Evolutionary conservation across 176 grass and related monocot genomes (phyloP), one percentile per base, ranked within the genome.

Genomic region (Areca catechu): DNA sequence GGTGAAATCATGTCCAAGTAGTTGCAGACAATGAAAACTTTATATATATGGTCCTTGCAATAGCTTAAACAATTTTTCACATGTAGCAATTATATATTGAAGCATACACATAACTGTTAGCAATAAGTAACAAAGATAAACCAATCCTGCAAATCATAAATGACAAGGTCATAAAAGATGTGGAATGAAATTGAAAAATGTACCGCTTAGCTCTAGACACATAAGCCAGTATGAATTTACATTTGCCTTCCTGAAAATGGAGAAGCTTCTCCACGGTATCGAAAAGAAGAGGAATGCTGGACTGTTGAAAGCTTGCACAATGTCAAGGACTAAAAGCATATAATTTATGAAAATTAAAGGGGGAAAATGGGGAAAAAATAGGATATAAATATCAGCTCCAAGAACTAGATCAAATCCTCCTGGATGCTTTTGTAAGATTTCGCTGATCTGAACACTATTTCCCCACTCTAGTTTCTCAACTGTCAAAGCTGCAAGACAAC

Each of bases 301-400:
- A 82, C 71, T 92, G 93, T 76, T 92, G 93, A 76, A 98, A 98
- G 84, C 93, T 88, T 98, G 76, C 51, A 68, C 69, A 54, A 34
- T 67, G 88, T 98, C 81, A 89, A 89, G 81, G 82, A 66, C 37
- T 52, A 71, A 53, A 68, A 82, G 48, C 56, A 65, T 22, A 71
- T n/a, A 58, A 57, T 20, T 4, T 56, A 43, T 28, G 28, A 19
- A 68, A 25, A 69, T 50, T 55, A 51, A 58, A 75, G 28, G 16
- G 53, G 0, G 1, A 61, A 47, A 7, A 16, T 14, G 16, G 0
- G 29, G 6, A 71, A 50, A 58, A 51, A 71, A 22, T 61, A 97
- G 87, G 93, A 97, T 97, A 97, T 97, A 97, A 76, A 97, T 92
- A 70, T 97, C 93, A 74, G 93, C 87, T 77, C 93, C 93, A 64